Evolutionary conservation across 2,329 filamentous ascomycete genomes (phyloP).

Genomic region (Aspergillus novofumigatus): DNA sequence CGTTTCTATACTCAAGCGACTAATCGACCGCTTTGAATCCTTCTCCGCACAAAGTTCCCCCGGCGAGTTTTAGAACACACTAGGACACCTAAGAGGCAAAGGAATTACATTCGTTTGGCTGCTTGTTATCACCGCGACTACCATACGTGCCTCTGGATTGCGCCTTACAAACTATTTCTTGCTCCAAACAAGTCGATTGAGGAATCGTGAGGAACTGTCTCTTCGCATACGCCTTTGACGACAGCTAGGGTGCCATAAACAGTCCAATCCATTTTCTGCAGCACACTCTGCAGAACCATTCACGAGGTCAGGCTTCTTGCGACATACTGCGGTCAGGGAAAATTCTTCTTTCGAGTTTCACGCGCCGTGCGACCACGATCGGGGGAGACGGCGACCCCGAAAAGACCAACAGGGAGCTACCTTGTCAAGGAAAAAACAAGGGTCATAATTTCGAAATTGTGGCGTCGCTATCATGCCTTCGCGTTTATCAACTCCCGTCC

Average conservation of each 20-base stretch:
- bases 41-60: conserved; percentile 6
- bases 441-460: conserved; percentile 16
- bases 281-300: conserved; percentile 11
- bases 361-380: conserved; percentile 41
- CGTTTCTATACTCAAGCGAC: conserved; percentile 11
- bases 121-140: neutral
- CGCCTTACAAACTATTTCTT: neutral
- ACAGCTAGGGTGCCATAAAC: conserved; percentile 16
- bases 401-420: conserved; percentile 19
- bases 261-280: conserved; percentile 18
- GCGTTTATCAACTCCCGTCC: conserved; percentile 75
- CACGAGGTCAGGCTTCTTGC: conserved; percentile 7
- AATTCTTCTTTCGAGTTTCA: conserved; percentile 19
- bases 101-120: neutral
- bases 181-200: neutral
- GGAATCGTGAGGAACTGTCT: neutral
- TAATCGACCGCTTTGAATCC: conserved; percentile 17
- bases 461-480: conserved; percentile 65
- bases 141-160: neutral
- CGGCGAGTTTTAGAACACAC: neutral
- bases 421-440: conserved; percentile 1
- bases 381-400: conserved; percentile 43
- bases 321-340: conserved; percentile 14
- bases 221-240: conserved; percentile 9
- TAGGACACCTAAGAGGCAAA: neutral